Conservation (phyloP, 352 stramenopile species). For the Phytopythium helicoides region DNA sequence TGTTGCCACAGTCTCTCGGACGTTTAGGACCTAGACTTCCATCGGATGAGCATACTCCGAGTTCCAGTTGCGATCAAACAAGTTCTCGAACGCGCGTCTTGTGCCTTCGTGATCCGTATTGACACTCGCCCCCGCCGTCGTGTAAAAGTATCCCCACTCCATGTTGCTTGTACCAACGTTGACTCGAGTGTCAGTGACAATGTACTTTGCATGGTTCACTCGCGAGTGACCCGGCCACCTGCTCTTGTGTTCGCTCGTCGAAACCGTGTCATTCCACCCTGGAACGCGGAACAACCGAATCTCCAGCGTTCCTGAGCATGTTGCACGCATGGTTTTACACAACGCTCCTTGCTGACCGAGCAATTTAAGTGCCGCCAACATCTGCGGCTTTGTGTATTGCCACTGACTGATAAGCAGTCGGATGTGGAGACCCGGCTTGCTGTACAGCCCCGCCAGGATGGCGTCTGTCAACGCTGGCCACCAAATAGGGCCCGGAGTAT, state of each 20-base stretch:
- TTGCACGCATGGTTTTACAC: slow-evolving; percentile 32
- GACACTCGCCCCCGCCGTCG: slow-evolving; percentile 69
- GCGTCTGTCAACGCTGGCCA: slow-evolving; percentile 69
- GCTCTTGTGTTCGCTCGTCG: slow-evolving; percentile 16
- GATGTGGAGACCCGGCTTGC: slow-evolving; percentile 43
- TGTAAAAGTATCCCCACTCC: slow-evolving; percentile 88
- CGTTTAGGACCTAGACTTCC: background rate
- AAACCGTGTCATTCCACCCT: slow-evolving; percentile 70
- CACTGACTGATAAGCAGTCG: slow-evolving; percentile 78
- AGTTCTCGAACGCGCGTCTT: slow-evolving; percentile 42
- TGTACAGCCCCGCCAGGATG: slow-evolving; percentile 53
- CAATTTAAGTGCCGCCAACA: slow-evolving; percentile 44
- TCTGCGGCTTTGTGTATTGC: slow-evolving; percentile 59
- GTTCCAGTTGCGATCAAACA: slow-evolving; percentile 80
- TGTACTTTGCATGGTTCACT: slow-evolving; percentile 86
- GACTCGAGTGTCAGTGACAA: slow-evolving; percentile 72
- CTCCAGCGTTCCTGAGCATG: slow-evolving; percentile 53
- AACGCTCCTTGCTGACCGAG: slow-evolving; percentile 47
- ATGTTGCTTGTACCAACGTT: slow-evolving; percentile 89
- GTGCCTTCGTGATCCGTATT: slow-evolving; percentile 72
- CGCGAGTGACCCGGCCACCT: slow-evolving; percentile 67
- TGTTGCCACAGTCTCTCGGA: background rate
- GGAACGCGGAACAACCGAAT: slow-evolving; percentile 76
- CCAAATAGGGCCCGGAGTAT: slow-evolving; percentile 52
- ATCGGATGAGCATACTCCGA: slow-evolving; percentile 58